Evolutionary conservation across 179 eudicot species (phyloP).

Genomic region (Dionaea muscipula): DNA sequence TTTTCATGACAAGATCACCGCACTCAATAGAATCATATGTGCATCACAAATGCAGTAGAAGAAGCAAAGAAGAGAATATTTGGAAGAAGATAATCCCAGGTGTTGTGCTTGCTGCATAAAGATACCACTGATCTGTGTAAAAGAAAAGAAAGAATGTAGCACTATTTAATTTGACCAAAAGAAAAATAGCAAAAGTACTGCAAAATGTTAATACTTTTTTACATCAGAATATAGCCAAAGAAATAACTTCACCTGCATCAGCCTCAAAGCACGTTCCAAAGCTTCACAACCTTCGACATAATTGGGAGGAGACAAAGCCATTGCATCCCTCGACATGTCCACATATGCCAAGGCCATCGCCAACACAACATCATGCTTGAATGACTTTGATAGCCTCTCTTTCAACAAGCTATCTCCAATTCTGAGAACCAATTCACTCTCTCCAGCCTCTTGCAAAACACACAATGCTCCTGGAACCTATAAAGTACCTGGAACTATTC

Average conservation of each 20-base stretch:
- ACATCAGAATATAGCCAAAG: not conserved
- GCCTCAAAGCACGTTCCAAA: conserved; percentile 77
- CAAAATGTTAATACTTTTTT: too few species aligned
- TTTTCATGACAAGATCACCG: too few species aligned
- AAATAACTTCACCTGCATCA: conserved; percentile 48
- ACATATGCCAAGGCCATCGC: conserved; percentile 86
- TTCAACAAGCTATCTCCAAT: conserved; percentile 73
- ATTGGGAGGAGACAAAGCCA: conserved; percentile 82
- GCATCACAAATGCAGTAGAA: too few species aligned
- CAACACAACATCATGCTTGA: conserved; percentile 85
- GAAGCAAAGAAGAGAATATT: too few species aligned
- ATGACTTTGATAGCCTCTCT: conserved; percentile 81
- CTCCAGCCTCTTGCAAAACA: conserved; percentile 90
- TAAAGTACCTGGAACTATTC: conserved; percentile 6
- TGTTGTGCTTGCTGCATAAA: too few species aligned
- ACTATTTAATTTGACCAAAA: too few species aligned
- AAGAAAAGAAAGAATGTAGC: too few species aligned
- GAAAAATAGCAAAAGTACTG: too few species aligned
- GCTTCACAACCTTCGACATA: conserved; percentile 74
- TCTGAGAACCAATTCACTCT: conserved; percentile 68
- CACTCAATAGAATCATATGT: too few species aligned
- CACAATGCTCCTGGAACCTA: conserved; percentile 95
- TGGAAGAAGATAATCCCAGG: too few species aligned
- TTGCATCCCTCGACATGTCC: conserved; percentile 79
- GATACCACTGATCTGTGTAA: too few species aligned